Base-by-base conservation (phyloP, 306 rosid species). In the Trifolium dubium region DNA sequence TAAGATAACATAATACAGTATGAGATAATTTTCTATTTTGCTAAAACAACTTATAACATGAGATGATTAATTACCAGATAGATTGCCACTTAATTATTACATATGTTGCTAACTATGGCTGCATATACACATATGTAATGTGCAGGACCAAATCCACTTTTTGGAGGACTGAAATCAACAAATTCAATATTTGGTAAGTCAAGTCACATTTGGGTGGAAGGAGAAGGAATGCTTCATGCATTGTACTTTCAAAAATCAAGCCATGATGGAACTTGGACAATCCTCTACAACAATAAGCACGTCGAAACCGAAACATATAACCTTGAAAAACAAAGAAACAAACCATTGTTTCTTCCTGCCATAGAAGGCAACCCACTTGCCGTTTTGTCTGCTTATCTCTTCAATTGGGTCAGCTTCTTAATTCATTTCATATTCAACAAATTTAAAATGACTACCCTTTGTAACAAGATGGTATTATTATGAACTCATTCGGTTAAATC, bases 161-260 rank as follows among this genome's bases (percentile, higher is more conserved):
- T 87, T 76, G 96, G 92, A 76, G 92, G 94, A 66, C 4, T 80
- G n/a, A 84, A 90, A 72, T 87, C 85, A n/a, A 82, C 89, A 5
- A 81, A 67, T 31, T 92, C 96, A 0, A 37, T 92, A 1, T 85
- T 90, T 53, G 91, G 98, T 12, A 81, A 59, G 67, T 71, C 92
- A 58, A 84, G 80, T 67, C 79, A 83, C 55, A 67, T 64, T 10
- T 92, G 98, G 92, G 84, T 88, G 71, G 95, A 92, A 81, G 96
- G 97, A 66, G 98, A 90, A 76, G 97, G 95, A 63, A 90, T 92
- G 93, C 82, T 92, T 64, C 97, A 89, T 56, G 95, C 92, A 8
- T 41, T 87, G 40, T 85, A 89, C 68, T 87, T 84, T 55, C 39
- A 43, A 10, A 90, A 68, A 17, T 56, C 78, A 15, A 29, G n/a